Evolutionary conservation across 495 filamentous ascomycete genomes (phyloP), one percentile per base, ranked within the genome.

Genomic region (Trichoderma erinaceum): DNA sequence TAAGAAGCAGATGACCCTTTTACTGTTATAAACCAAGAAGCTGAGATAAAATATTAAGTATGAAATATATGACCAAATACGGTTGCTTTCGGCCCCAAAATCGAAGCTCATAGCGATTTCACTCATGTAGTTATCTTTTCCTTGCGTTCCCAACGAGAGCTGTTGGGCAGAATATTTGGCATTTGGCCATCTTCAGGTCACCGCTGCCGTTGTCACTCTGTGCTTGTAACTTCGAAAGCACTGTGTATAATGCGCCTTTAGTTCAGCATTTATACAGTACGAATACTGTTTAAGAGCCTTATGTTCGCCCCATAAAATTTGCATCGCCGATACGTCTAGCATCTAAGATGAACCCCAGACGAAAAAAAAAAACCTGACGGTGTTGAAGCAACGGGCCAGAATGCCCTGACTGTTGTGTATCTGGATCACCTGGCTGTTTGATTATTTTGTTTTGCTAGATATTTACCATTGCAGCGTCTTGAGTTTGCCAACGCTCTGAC

Each of bases 281-380:
- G 25, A 27, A 32, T 0, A 1, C 32, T 13, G 50, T 5, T 3
- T 3, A 10, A 4, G 10, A 32, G 27, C 56, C 56, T 16, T 12
- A 61, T 61, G 0, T 48, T 32, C 15, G 56, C 56, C 25, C 56
- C 56, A 61, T 61, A 61, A 61, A 61, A 29, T 61, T 18, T 61
- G 23, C 8, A 61, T 12, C 25, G 56, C 23, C 56, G 27, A 61
- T 13, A 61, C n/a, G 21, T 46, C 43, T 46, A 18, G 43, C 12
- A 52, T 21, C 16, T 61, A 12, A 61, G 56, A 18, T 1, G 23
- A 32, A 27, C 44, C 15, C 4, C 44, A 48, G 13, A 48, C 11
- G 23, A 21, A 35, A 61, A 29, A 35, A 61, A 29, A 61, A 61
- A 29, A 61, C 23, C 27, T 61, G 56, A 32, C 23, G 25, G 27